Percentiles rank a stretch among this genome's conserved stretches.
Conservation (phyloP, 371 early-diverging fungal genomes). For the Rhizopus arrhizus region DNA sequence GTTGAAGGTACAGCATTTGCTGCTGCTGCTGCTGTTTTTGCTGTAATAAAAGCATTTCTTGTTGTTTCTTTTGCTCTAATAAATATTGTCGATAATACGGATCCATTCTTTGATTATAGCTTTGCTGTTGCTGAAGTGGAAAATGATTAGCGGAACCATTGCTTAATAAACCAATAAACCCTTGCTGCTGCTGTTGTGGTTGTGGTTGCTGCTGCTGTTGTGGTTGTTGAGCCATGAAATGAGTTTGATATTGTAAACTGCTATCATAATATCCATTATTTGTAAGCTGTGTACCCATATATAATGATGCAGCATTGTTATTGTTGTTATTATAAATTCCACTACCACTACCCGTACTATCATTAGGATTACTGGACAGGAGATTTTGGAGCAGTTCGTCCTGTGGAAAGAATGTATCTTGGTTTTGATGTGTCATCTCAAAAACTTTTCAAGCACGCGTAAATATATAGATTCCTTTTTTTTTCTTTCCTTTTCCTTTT, state of each 20-base stretch:
- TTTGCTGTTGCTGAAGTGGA: constrained; percentile 3
- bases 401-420: constrained; percentile 10
- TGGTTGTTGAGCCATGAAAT: constrained; percentile 21
- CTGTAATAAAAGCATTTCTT: constrained; percentile 10
- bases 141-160: background rate
- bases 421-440: constrained; percentile 9
- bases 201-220: constrained; percentile 13
- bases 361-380: background rate
- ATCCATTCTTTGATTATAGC: constrained; percentile 9
- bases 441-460: background rate
- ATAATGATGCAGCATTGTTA: constrained; percentile 1
- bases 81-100: constrained; percentile 5
- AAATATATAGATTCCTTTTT: background rate
- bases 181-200: constrained; percentile 3
- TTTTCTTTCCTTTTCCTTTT: constrained; percentile 3
- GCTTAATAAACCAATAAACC: constrained; percentile 1
- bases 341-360: background rate
- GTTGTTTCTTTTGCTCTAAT: background rate
- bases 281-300: constrained; percentile 3
- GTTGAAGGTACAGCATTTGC: constrained; percentile 10
- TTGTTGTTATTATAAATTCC: background rate
- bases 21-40: constrained; percentile 22
- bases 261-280: constrained; percentile 14
- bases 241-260: constrained; percentile 27
- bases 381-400: constrained; percentile 9